These are phyloP conservation scores for Syzygium aqueum DNA, from an alignment of 345 rosid genomes.

Conservation along the genomic window DNA sequence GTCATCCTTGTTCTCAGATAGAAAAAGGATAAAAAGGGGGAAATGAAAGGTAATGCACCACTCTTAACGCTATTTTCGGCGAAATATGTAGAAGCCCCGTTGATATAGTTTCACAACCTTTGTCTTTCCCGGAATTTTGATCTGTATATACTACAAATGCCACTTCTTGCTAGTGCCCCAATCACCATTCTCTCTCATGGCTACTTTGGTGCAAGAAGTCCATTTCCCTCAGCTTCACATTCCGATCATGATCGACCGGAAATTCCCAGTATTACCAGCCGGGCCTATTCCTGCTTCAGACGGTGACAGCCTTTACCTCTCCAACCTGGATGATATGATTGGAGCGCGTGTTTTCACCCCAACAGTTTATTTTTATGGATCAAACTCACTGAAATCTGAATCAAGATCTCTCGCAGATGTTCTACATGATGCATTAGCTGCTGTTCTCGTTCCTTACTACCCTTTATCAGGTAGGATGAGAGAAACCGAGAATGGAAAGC, in stretches of 20 bases:
- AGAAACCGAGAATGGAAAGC: conserved; percentile 52
- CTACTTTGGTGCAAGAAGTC: conserved; percentile 58
- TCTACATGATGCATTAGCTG: conserved; percentile 38
- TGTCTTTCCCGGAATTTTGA: not conserved
- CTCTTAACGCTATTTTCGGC: not conserved
- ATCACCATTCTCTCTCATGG: conserved; percentile 25
- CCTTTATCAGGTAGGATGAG: conserved; percentile 78
- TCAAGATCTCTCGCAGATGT: conserved; percentile 20
- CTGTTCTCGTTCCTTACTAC: conserved; percentile 73
- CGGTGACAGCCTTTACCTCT: conserved; percentile 60
- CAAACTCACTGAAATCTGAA: conserved; percentile 3
- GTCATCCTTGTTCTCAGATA: conserved; percentile 1
- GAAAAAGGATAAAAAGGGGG: not conserved
- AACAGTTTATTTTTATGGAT: conserved; percentile 59
- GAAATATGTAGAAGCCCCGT: not conserved
- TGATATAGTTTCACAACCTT: not conserved
- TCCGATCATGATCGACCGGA: conserved; percentile 26
- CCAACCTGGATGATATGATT: conserved; percentile 72
- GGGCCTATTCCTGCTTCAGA: conserved; percentile 37
- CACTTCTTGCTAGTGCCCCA: not conserved
- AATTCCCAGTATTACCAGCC: conserved; percentile 40
- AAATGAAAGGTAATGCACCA: not conserved
- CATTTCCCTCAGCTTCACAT: conserved; percentile 37
- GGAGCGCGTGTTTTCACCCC: conserved; percentile 89
- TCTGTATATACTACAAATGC: conserved; percentile 9